Base-by-base conservation (phyloP, 2,329 filamentous ascomycete species). In the Aspergillus unguis region DNA sequence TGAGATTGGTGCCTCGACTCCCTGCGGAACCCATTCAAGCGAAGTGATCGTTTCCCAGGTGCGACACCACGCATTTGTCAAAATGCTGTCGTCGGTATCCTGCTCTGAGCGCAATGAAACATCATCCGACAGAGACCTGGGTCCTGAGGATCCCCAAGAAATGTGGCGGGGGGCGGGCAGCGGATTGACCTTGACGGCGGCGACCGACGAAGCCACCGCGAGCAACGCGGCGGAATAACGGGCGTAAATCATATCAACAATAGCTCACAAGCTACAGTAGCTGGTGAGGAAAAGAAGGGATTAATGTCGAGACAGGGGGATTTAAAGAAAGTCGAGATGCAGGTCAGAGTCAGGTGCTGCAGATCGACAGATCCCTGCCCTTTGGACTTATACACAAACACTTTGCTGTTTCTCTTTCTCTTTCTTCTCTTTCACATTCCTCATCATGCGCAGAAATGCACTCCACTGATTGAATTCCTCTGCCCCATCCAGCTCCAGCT, bases 1-100 rank as follows among this genome's bases (percentile, higher is more conserved):
- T 3, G 76, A 68, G 42, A 80, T 75, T 0, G 80, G 80, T 26
- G 75, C 74, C 64, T 84, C 80, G 1, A 71, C 70, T 7, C 78
- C 80, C 33, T 75, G 73, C 2, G 81, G 80, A 8, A 76, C 72
- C 81, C 81, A 84, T 67, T 77, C 72, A 29, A 84, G 66, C 1
- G 70, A 71, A 37, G 60, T 67, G 51, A 83, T 80, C 41, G 77
- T 65, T 6, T 70, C 62, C 66, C 70, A 77, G 17, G 78, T 72
- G 50, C 81, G 79, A 48, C 74, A 65, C 75, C 80, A 83, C 11
- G 75, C 81, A 43, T 74, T 68, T 8, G 57, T 56, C 36, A 81
- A 58, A 40, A 80, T 62, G 5, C 67, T 49, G 31, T 62, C 54
- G 6, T 44, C 11, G 9, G 58, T 60, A 27, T 60, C 66, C 43